A percentile compares a stretch with the other conserved stretches of the same genome.
Conservation (phyloP, 2,329 filamentous ascomycete species). For the Arthroderma sp. region DNA sequence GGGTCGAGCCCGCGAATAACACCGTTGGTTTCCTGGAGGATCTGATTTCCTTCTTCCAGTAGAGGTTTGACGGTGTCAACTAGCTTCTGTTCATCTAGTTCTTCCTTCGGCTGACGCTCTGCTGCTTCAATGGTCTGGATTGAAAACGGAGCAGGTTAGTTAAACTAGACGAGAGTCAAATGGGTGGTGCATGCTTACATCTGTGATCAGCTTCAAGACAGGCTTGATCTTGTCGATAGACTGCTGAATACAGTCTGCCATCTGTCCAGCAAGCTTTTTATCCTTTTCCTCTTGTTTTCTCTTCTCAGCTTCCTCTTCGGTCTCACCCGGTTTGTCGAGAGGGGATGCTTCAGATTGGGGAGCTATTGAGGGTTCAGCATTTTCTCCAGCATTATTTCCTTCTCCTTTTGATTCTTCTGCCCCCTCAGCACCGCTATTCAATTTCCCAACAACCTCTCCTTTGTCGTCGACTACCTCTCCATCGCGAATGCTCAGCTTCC, state of each 20-base stretch:
- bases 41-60: constrained; percentile 71
- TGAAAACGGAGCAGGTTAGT: neutral
- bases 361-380: too few species aligned
- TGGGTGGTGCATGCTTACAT: constrained; percentile 38
- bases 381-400: too few species aligned
- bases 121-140: constrained; percentile 60
- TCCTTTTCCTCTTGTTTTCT: constrained; percentile 53
- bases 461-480: constrained; percentile 49
- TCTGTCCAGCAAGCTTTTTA: constrained; percentile 62
- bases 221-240: constrained; percentile 74
- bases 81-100: constrained; percentile 79
- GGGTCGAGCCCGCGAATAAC: constrained; percentile 78
- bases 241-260: constrained; percentile 58
- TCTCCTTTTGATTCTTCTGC: too few species aligned
- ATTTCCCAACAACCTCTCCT: constrained; percentile 37
- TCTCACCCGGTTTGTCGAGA: constrained; percentile 13
- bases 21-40: constrained; percentile 76
- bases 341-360: too few species aligned
- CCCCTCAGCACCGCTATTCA: constrained; percentile 31
- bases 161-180: neutral
- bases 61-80: constrained; percentile 77
- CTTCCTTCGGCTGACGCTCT: constrained; percentile 68
- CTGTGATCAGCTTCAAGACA: constrained; percentile 73
- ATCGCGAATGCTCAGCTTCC: too few species aligned
- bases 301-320: constrained; percentile 38